Conservation (phyloP, 1,139 yeast genomes). For the Tardiomyces blankii region DNA sequence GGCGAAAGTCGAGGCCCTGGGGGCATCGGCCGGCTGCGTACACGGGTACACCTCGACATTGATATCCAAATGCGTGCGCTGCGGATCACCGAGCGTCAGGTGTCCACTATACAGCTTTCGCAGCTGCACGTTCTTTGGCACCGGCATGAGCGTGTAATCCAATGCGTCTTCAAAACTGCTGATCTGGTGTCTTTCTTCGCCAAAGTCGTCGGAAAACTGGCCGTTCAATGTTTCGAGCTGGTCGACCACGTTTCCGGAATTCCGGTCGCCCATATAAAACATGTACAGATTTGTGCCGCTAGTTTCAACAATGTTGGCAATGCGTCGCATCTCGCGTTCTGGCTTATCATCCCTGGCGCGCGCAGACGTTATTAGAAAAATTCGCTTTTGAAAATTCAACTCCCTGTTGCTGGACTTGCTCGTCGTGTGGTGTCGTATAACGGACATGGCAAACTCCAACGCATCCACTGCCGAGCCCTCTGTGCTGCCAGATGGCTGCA, state of each 20-base stretch:
- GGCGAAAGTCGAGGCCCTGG: slow-evolving; percentile 24
- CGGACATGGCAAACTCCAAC: background rate
- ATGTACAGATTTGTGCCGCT: background rate
- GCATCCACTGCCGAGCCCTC: background rate
- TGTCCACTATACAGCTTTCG: slow-evolving; percentile 29
- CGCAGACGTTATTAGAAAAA: background rate
- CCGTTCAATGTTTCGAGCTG: background rate
- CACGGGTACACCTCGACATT: slow-evolving; percentile 59
- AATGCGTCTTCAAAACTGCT: background rate
- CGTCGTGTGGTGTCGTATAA: background rate
- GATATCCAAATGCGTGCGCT: slow-evolving; percentile 13
- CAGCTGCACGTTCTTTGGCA: slow-evolving; percentile 30
- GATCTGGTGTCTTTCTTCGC: background rate
- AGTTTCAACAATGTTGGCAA: background rate
- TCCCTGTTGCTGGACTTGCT: background rate
- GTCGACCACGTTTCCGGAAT: background rate
- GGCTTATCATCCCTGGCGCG: background rate
- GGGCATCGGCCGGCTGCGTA: slow-evolving; percentile 35
- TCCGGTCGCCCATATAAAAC: background rate
- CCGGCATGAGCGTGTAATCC: background rate
- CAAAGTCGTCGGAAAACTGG: background rate
- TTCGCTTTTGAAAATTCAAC: background rate
- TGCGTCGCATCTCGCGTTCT: background rate
- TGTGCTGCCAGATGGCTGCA: background rate
- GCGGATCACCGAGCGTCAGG: slow-evolving; percentile 30